Conservation (phyloP, 352 stramenopile species). For the Globisporangium splendens region DNA sequence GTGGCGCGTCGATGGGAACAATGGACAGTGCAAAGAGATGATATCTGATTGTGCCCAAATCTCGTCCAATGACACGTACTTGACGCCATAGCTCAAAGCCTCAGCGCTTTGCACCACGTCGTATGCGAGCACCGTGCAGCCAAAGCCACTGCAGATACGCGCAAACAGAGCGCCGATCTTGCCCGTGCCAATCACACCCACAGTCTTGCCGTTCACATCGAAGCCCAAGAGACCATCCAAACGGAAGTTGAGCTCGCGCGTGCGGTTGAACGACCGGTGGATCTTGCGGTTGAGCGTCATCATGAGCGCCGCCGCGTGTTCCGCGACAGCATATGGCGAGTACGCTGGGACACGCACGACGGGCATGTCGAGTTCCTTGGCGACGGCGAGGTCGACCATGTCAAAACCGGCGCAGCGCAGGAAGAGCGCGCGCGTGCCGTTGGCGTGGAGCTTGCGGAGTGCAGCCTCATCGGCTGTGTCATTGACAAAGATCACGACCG, state of each 20-base stretch:
- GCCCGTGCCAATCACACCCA: conserved; percentile 64
- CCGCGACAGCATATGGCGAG: no score
- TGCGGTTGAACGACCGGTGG: conserved; percentile 71
- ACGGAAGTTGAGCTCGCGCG: conserved; percentile 71
- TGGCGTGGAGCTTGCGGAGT: conserved; percentile 47
- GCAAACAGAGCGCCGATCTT: conserved; percentile 53
- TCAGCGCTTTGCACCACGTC: conserved; percentile 27
- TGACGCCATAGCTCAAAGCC: conserved; percentile 32
- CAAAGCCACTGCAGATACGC: conserved; percentile 33
- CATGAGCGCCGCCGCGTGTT: no score
- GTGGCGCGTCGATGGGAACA: conserved; percentile 81
- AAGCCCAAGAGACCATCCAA: conserved; percentile 57
- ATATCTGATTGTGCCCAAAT: conserved; percentile 74
- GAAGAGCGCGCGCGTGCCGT: conserved; percentile 62
- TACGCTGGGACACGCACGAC: no score
- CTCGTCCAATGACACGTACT: conserved; percentile 63
- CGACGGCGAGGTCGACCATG: no score
- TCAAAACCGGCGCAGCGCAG: conserved; percentile 26
- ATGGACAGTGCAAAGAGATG: conserved; percentile 85
- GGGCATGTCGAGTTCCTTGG: no score
- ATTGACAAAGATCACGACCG: conserved; percentile 84
- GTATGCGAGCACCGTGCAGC: conserved; percentile 39
- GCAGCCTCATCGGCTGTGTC: conserved; percentile 61
- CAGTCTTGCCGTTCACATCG: conserved; percentile 67
- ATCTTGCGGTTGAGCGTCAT: conserved; percentile 84